Evolutionary conservation across 441 rosid genomes (phyloP), one percentile per base, ranked within the genome.

Genomic region (Gossypium gossypioides): DNA sequence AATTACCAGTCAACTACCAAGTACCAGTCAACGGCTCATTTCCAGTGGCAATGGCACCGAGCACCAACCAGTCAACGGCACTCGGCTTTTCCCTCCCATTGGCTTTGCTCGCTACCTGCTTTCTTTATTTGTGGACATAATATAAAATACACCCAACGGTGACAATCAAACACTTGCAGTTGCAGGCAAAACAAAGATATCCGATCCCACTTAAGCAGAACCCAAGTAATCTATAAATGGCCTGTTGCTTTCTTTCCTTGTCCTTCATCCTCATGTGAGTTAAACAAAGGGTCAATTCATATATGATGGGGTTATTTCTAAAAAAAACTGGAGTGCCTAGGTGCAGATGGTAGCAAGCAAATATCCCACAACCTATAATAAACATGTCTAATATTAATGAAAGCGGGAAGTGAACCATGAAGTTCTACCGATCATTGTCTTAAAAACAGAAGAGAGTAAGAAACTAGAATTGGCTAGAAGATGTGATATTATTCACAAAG

Each of bases 371-470:
- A 44, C 74, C 72, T 34, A 74, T 7, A 18, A 71, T 4, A 50
- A n/a, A 54, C 72, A 25, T 32, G 67, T 51, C 80, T 85, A 94
- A 81, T 85, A 92, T 75, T 87, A 73, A 92, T 89, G 19, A 92
- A 90, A 70, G 90, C 87, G 15, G 97, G 97, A 54, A 92, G 89
- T 67, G 87, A 84, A 71, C 93, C 85, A 76, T 90, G 86, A 62
- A 94, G 91, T 77, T 89, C 99, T 40, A 87, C 82, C 86, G 89
- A 81, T 86, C 97, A 72, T 50, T n/a, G 21, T 40, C 46, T 40
- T 40, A 40, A 8, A 3, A 40, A 40, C 46, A 40, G 3, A 8
- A 8, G 44, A 40, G 13, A 40, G 46, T 40, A 40, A 40, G 46
- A 40, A 40, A 40, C 46, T 40, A 40, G 46, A 40, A 40, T 40